Base-by-base conservation (phyloP, 139 green algal genomes). In the Asterochloris erici region DNA sequence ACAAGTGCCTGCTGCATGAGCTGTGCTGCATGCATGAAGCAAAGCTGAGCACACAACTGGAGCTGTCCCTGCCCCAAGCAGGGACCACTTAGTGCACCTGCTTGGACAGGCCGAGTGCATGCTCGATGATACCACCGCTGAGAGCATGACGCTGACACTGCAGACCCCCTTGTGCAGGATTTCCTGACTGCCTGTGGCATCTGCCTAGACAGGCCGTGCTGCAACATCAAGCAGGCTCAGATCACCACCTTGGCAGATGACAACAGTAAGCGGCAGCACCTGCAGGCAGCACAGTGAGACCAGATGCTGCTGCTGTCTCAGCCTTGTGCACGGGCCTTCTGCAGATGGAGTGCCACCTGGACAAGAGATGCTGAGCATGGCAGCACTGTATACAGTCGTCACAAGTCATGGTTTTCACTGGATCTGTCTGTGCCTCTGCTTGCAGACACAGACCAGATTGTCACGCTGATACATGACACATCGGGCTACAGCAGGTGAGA, bases 401-500 rank as follows among this genome's bases (percentile, higher is more conserved):
- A 24, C 19, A 71, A 71, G 21, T 26, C 21, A 24, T 71, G 1
- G 1, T 9, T 54, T 6, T 54, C 66, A 71, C 6, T 71, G 19
- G 16, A 24, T 70, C 14, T 70, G 64, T 24, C 21, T 71, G 66
- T 71, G 17, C 19, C 21, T 71, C 17, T 71, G 66, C 19, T 10
- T 80, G 60, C 76, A 80, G 76, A 64, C 68, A 24, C n/a, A n/a
- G 14, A 80, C 24, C 76, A 80, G 76, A 61, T 80, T 80, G 76
- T 54, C 47, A 38, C 60, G 14, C 76, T 80, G 54, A 80, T 80
- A 68, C 76, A 80, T 70, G 76, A 80, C 23, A 80, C 76, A n/a
- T 80, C 76, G 54, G 76, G 76, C 61, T 80, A 80, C 60, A 80
- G 60, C 60, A 80, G 76, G 76, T 80, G 76, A n/a, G 19, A 21